phyloP scores from a whole-genome alignment of 23 red algal genomes.

The Gracilaria gracilis region DNA sequence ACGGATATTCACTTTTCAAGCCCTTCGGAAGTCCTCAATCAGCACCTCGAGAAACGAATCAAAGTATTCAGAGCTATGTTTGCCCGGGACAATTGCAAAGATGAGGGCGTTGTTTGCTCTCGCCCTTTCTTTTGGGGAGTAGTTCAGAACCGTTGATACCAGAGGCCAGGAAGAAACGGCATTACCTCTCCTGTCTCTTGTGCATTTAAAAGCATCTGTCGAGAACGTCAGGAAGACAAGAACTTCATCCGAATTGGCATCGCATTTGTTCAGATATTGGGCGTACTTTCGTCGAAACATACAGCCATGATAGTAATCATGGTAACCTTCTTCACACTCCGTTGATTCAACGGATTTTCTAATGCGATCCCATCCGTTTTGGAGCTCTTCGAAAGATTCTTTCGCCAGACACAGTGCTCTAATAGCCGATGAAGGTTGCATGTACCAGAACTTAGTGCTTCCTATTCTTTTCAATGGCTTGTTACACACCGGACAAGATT shows the following conservation, averaged over 20 bases:
- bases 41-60: not conserved
- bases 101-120: slow-evolving; percentile 10
- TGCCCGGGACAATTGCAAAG: not conserved
- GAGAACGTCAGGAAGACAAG: slow-evolving; percentile 2
- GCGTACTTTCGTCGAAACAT: slow-evolving; percentile 1
- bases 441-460: not conserved
- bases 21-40: not conserved
- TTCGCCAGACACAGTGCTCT: not conserved
- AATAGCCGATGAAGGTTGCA: not conserved
- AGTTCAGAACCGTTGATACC: not conserved
- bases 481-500: not conserved
- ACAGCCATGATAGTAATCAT: slow-evolving; percentile 24
- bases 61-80: slow-evolving; percentile 16
- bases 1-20: slow-evolving; percentile 19
- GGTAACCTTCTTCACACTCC: not conserved
- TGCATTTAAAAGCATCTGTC: slow-evolving; percentile 24
- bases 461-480: not conserved
- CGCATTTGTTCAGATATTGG: not conserved
- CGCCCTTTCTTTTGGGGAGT: not conserved
- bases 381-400: not conserved
- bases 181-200: not conserved
- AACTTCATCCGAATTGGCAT: not conserved
- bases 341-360: not conserved
- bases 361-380: not conserved
- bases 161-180: slow-evolving; percentile 10